phyloP scores from a whole-genome alignment of 441 rosid species.

The Pelargonium exstipulatum region DNA sequence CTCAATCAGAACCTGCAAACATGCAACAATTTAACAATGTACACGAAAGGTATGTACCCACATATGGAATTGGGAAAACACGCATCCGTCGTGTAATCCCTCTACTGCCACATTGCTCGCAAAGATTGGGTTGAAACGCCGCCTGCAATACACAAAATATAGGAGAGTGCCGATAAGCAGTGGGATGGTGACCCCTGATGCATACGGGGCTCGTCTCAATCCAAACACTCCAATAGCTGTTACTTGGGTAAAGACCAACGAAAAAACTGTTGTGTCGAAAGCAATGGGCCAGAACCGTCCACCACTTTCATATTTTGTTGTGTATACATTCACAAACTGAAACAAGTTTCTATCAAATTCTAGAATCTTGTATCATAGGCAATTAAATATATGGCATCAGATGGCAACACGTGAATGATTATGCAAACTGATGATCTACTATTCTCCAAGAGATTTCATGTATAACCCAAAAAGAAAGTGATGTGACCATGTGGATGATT shows the following conservation, averaged over 20 bases:
- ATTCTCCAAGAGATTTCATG: too few species aligned
- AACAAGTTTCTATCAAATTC: not conserved
- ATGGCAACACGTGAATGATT: too few species aligned
- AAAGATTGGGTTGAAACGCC: constrained; percentile 65
- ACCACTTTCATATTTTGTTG: constrained; percentile 63
- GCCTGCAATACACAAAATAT: constrained; percentile 74
- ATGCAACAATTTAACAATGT: constrained; percentile 16
- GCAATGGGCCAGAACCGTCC: constrained; percentile 86
- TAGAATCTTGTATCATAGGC: not conserved
- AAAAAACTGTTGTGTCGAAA: constrained; percentile 77
- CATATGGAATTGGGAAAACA: constrained; percentile 2
- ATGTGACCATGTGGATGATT: not conserved
- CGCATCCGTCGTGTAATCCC: constrained; percentile 31
- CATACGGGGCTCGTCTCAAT: constrained; percentile 59
- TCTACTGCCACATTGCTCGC: constrained; percentile 47
- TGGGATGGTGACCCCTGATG: constrained; percentile 76
- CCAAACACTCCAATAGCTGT: constrained; percentile 88
- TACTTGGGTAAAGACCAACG: constrained; percentile 72
- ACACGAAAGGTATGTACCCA: constrained; percentile 5
- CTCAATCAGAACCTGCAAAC: constrained; percentile 54
- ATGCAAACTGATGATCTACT: too few species aligned
- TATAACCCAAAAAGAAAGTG: not conserved
- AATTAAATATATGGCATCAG: not conserved
- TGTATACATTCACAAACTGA: constrained; percentile 76
- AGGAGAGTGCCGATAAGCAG: constrained; percentile 61